These are phyloP conservation scores for Hypomontagnella monticulosa DNA, from an alignment of 495 filamentous ascomycete genomes.

Conservation along the genomic window DNA sequence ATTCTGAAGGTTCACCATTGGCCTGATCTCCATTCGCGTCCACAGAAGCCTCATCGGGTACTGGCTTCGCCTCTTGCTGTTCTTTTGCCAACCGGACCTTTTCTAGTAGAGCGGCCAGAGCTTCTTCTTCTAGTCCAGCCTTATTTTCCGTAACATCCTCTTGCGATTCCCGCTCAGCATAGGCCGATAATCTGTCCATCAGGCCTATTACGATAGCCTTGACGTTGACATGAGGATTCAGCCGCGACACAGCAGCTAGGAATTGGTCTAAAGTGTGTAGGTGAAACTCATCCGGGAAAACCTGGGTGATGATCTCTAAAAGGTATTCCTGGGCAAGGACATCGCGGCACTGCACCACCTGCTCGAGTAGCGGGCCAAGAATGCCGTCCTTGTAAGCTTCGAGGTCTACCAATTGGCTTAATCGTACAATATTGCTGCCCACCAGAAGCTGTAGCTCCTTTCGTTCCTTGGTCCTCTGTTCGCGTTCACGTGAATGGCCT, in stretches of 20 bases:
- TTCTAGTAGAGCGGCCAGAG: constrained; percentile 77
- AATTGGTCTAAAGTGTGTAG: constrained; percentile 95
- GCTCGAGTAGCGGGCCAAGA: constrained; percentile 86
- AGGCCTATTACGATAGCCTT: constrained; percentile 98
- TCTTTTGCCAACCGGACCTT: constrained; percentile 77
- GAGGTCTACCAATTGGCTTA: constrained; percentile 95
- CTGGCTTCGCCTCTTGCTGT: constrained; percentile 45
- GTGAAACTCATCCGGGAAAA: constrained; percentile 98
- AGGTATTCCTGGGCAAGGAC: constrained; percentile 97
- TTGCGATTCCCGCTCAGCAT: constrained; percentile 87
- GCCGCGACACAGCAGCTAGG: constrained; percentile 85
- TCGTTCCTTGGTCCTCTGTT: constrained; percentile 90
- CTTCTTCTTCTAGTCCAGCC: constrained; percentile 83
- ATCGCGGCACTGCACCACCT: constrained; percentile 97
- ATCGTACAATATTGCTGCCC: constrained; percentile 91
- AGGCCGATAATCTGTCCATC: constrained; percentile 95
- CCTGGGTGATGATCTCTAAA: constrained; percentile 96
- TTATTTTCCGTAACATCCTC: constrained; percentile 73
- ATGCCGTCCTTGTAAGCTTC: constrained; percentile 93
- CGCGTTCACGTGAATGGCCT: constrained; percentile 92
- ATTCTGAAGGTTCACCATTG: constrained; percentile 42
- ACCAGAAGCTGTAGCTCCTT: constrained; percentile 95
- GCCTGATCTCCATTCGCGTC: constrained; percentile 48
- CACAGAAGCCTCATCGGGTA: constrained; percentile 23
- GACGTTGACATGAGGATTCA: constrained; percentile 95